Percentiles rank a stretch among this genome's conserved stretches.
Conservation (phyloP, 2,329 filamentous ascomycete species). For the Cryphonectria parasitica region DNA sequence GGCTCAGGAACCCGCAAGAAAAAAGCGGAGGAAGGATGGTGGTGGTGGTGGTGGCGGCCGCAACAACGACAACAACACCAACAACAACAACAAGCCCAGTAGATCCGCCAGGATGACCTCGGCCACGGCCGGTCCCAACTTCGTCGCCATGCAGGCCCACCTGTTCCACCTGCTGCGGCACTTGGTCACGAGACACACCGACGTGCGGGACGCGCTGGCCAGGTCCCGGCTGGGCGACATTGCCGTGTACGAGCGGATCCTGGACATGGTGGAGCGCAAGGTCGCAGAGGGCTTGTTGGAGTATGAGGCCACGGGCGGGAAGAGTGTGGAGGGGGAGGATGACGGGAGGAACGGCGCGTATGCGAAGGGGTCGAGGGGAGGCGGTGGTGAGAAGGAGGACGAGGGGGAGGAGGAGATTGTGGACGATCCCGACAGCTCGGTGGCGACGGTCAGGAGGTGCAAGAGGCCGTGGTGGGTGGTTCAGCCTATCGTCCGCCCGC, state of each 20-base stretch:
- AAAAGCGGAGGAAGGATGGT: constrained; percentile 52
- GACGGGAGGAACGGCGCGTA: constrained; percentile 27
- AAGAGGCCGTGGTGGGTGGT: constrained; percentile 87
- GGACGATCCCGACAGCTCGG: constrained; percentile 60
- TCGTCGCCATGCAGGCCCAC: constrained; percentile 84
- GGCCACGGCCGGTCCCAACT: constrained; percentile 56
- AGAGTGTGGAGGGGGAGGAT: constrained; percentile 45
- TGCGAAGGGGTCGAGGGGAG: constrained; percentile 35
- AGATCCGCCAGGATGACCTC: constrained; percentile 23
- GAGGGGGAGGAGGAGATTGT: constrained; percentile 38
- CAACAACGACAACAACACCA: constrained; percentile 32
- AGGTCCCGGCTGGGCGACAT: constrained; percentile 72
- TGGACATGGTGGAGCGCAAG: constrained; percentile 74
- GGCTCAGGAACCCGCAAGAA: constrained; percentile 52
- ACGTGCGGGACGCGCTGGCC: constrained; percentile 85
- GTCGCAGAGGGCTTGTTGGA: constrained; percentile 74
- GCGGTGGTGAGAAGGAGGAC: constrained; percentile 26
- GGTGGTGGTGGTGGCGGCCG: no score
- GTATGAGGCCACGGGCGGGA: constrained; percentile 59
- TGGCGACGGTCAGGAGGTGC: constrained; percentile 71
- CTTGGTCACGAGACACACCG: constrained; percentile 77
- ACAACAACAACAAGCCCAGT: constrained; percentile 29
- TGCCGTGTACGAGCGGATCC: constrained; percentile 73
- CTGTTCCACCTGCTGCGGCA: constrained; percentile 89
- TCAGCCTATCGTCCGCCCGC: constrained; percentile 82